Conservation (phyloP, 148 eudicot species). For the Nyssa sinensis region DNA sequence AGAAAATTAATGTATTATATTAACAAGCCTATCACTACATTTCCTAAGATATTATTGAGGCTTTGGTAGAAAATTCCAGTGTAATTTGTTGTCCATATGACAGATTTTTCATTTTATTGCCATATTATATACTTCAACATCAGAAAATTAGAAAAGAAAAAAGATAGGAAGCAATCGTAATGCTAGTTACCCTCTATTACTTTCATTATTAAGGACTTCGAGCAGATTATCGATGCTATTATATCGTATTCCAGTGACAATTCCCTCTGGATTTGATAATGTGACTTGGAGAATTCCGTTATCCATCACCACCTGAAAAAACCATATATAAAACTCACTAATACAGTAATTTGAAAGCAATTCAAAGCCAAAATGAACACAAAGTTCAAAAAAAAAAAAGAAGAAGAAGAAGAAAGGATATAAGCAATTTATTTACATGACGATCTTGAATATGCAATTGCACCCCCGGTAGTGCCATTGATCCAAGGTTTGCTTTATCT, state of each 20-base stretch:
- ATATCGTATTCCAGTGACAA: slow-evolving; percentile 61
- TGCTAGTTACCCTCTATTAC: slow-evolving; percentile 61
- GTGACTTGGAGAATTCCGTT: slow-evolving; percentile 82
- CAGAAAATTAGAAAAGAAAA: background rate
- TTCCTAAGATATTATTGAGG: too few relatives aligned
- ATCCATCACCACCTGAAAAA: slow-evolving; percentile 62
- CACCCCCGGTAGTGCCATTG: slow-evolving; percentile 58
- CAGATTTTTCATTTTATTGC: background rate
- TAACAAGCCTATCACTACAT: background rate
- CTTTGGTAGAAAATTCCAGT: too few relatives aligned
- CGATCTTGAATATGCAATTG: slow-evolving; percentile 59
- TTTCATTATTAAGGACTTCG: slow-evolving; percentile 55
- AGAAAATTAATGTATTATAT: slow-evolving; percentile 2
- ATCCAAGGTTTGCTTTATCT: slow-evolving; percentile 12
- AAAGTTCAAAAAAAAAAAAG: background rate
- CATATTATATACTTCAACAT: background rate
- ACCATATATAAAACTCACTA: background rate
- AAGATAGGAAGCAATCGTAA: background rate
- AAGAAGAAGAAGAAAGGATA: background rate
- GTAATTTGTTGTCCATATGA: background rate
- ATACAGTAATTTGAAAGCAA: background rate
- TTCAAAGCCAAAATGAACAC: background rate
- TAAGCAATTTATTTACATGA: slow-evolving; percentile 35
- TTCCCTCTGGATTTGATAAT: slow-evolving; percentile 75
- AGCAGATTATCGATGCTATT: slow-evolving; percentile 79